Base-by-base conservation (phyloP, 768 basidiomycete species). In the Phallus indusiatus region DNA sequence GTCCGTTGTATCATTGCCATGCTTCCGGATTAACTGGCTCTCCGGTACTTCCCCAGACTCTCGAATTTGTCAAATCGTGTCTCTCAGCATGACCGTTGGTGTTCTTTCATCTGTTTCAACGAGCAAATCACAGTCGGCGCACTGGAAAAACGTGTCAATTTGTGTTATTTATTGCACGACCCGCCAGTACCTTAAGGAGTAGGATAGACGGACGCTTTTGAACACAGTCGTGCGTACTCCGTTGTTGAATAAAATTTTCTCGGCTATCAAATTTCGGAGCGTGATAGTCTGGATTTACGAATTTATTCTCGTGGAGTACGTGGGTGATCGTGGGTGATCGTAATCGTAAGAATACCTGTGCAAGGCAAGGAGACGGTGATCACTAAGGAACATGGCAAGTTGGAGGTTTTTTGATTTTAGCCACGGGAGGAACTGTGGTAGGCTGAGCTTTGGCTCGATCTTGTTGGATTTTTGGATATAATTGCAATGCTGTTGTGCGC, bases 21-120 rank as follows among this genome's bases (percentile, higher is more conserved):
- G 95, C 95, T 71, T 97, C 95, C 24, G 94, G 94, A 73, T 97
- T 97, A 77, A 99, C 97, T 0, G 96, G 96, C 74, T 99, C 96
- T 57, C 95, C 96, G 49, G 98, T 95, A 60, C 80, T 86, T 21
- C 96, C 95, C 42, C 98, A 76, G 8, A 96, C 87, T 60, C 96
- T 84, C 60, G 98, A 72, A 16, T 80, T 81, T 66, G 79, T 83
- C 52, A 99, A 79, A 69, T 96, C 92, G 72, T 92, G 79, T 10
- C 80, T 75, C 68, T 90, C 79, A 58, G 92, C 90, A 69, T n/a
- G n/a, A n/a, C n/a, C n/a, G n/a, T n/a, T 94, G 90, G 49, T 93
- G 84, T 59, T 84, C 81, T 52, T 96, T 96, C 37, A 95, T 82
- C 37, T 86, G 77, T 62, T 89, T 85, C 52, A 99, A 78, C 34